A percentile compares a stretch with the other conserved stretches of the same genome.
phyloP scores from a whole-genome alignment of 2,329 filamentous ascomycete genomes.

The Sclerotiophoma versabilis region DNA sequence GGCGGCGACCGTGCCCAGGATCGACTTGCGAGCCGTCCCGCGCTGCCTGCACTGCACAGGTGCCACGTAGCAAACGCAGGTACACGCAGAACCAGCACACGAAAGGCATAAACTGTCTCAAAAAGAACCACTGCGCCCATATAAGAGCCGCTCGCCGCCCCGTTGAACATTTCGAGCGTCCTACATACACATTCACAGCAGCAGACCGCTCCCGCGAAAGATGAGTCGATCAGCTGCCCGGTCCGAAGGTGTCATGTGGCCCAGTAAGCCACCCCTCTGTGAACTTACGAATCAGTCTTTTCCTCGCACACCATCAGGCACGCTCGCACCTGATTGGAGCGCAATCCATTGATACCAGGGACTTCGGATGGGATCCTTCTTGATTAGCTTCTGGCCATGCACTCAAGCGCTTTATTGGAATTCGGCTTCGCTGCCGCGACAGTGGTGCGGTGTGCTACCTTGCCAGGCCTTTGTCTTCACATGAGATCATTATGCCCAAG shows the following conservation, averaged over 20 bases:
- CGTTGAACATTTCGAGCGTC: slow-evolving; percentile 16
- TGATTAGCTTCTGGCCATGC: slow-evolving; percentile 48
- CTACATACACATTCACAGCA: slow-evolving; percentile 27
- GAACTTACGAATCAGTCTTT: slow-evolving; percentile 46
- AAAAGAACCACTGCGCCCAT: slow-evolving; percentile 25
- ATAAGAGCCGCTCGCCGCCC: slow-evolving; percentile 35
- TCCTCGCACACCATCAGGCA: slow-evolving; percentile 47
- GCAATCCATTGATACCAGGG: slow-evolving; percentile 41
- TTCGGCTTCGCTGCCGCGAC: slow-evolving; percentile 39
- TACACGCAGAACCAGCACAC: slow-evolving; percentile 39
- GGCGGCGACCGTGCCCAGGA: slow-evolving; percentile 41
- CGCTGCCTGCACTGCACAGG: slow-evolving; percentile 45
- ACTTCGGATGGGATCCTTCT: slow-evolving; percentile 44
- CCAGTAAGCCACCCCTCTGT: slow-evolving; percentile 47
- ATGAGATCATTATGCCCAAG: slow-evolving; percentile 43
- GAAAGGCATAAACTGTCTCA: slow-evolving; percentile 34
- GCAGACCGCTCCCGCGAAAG: slow-evolving; percentile 33
- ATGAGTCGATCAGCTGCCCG: slow-evolving; percentile 47
- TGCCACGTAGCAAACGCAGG: slow-evolving; percentile 49
- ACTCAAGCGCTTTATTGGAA: slow-evolving; percentile 43
- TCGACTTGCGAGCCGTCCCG: slow-evolving; percentile 47
- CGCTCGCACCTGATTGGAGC: slow-evolving; percentile 40
- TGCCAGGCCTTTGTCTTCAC: slow-evolving; percentile 35
- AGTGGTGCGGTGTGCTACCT: slow-evolving; percentile 34
- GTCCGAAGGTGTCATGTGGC: slow-evolving; percentile 46